These are phyloP conservation scores for Leucogyrophana mollusca DNA, from an alignment of 768 basidiomycete genomes.

Conservation along the genomic window DNA sequence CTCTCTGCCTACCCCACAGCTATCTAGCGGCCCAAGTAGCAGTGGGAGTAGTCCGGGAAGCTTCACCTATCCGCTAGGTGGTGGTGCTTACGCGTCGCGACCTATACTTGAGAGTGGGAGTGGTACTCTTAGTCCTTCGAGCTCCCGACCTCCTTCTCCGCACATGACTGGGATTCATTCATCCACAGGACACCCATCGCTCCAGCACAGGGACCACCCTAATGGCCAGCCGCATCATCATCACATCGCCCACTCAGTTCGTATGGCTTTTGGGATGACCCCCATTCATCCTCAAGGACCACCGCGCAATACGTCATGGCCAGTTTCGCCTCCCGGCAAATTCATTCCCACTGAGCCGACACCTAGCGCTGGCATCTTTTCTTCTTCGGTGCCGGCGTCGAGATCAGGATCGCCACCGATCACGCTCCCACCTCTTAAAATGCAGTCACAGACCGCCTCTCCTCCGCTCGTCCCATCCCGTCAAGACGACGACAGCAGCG, in stretches of 20 bases:
- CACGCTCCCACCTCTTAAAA: conserved; percentile 65
- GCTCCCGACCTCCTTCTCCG: conserved; percentile 64
- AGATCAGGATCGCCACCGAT: conserved; percentile 72
- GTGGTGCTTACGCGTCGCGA: conserved; percentile 12
- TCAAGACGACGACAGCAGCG: conserved; percentile 13
- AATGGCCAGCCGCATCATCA: conserved; percentile 38
- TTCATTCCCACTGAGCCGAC: conserved; percentile 16
- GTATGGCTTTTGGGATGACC: conserved; percentile 90
- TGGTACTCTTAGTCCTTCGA: conserved; percentile 45
- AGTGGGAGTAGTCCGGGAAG: conserved; percentile 62
- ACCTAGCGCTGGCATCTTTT: conserved; percentile 11
- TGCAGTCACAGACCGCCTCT: conserved; percentile 26
- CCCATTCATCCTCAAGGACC: conserved; percentile 52
- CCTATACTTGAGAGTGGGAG: conserved; percentile 20
- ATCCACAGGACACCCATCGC: conserved; percentile 15
- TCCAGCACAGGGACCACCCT: conserved; percentile 3
- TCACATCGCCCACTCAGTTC: conserved; percentile 81
- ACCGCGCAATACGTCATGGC: conserved; percentile 39
- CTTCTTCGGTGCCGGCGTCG: conserved; percentile 47
- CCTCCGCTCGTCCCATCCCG: conserved; percentile 8
- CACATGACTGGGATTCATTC: conserved; percentile 35
- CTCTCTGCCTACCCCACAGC: conserved; percentile 55
- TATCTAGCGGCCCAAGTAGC: conserved; percentile 66
- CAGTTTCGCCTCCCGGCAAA: conserved; percentile 26
- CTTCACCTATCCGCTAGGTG: conserved; percentile 38